Evolutionary conservation across 306 rosid species (phyloP).

Genomic region (Adenanthera pavonina): DNA sequence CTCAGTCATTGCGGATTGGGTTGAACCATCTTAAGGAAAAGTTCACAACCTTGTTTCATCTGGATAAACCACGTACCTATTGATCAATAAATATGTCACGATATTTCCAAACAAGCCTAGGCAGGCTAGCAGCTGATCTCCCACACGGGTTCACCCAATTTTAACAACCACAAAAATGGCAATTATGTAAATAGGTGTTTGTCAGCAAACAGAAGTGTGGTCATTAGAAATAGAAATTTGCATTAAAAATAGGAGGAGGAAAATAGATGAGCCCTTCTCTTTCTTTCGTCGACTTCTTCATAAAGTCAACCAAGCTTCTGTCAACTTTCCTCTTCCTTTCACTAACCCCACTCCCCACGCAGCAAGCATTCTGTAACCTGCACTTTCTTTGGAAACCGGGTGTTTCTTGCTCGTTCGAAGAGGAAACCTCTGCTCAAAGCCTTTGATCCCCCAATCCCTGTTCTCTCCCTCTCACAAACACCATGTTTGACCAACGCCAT

Average conservation of each 20-base stretch:
- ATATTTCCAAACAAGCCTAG: background rate
- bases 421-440: conserved; percentile 9
- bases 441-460: conserved; percentile 15
- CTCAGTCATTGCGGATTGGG: background rate
- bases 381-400: conserved; percentile 6
- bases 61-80: background rate
- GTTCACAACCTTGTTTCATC: background rate
- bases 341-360: background rate
- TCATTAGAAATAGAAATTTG: background rate
- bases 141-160: background rate
- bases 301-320: conserved; percentile 55
- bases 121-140: background rate
- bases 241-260: background rate
- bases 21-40: background rate
- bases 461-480: background rate
- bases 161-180: background rate
- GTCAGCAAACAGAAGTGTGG: conserved; percentile 1
- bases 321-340: conserved; percentile 57
- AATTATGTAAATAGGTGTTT: conserved; percentile 2
- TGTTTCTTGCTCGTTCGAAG: background rate
- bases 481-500: conserved; percentile 26
- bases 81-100: background rate
- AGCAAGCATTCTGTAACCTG: conserved; percentile 3
- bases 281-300: background rate
- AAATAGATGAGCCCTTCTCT: conserved; percentile 12